Evolutionary conservation across 2,329 filamentous ascomycete species (phyloP), one percentile per base, ranked within the genome.

Genomic region (Aspergillus texensis): DNA sequence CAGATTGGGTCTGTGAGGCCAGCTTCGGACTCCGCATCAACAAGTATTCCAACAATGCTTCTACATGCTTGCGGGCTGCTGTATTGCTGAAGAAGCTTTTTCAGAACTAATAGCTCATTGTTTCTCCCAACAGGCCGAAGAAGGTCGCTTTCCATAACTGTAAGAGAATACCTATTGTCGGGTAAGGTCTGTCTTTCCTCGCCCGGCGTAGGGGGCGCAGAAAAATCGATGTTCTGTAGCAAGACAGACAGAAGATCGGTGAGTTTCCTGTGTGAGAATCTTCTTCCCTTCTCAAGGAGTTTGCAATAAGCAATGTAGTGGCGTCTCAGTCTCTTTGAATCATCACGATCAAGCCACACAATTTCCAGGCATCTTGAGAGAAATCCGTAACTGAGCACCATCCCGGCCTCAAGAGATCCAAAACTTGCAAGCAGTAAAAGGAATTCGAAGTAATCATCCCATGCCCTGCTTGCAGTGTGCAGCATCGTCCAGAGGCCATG

Each of bases 361-460:
- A 91, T 84, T 66, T 85, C 82, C 34, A 91, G 64, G 32, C 86
- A 81, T 66, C 82, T 87, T 46, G 80, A 72, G 24, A 94, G 79
- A 68, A 88, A 91, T 28, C 86, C 84, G 36, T 83, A 80, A 12
- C 87, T 84, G 28, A 94, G 80, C 28, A 93, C 80, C 6, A 84
- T 72, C 2, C 81, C 80, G 24, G 85, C 81, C 73, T 92, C 89
- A 6, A 82, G 74, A 3, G 81, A 77, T 1, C 90, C 90, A 60
- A 92, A 77, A 53, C 80, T 82, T 16, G 88, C 87, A 72, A 94
- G 89, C n/a, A 80, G 80, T n/a, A 85, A 73, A 65, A 94, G 81
- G n/a, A 91, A 83, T 14, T 85, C 85, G 72, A 94, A 94, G 62
- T 90, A 89, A 70, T 94, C 91, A 48, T 89, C 86, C 92, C 92